phyloP scores from a whole-genome alignment of 139 green algal species.

The Picochlorum sp. region DNA sequence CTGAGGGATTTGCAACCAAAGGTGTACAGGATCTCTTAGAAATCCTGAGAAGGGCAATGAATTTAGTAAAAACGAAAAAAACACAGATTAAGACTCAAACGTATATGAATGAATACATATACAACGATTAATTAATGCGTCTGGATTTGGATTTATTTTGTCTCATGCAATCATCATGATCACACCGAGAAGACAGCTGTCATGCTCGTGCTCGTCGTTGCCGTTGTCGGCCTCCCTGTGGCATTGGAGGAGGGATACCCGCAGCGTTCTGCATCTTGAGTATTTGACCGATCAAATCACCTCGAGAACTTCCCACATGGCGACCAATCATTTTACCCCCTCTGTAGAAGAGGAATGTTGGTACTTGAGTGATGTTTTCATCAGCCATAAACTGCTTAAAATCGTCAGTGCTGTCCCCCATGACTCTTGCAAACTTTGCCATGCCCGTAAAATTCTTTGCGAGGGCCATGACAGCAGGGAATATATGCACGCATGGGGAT shows the following conservation, averaged over 20 bases:
- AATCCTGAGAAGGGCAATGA: background rate
- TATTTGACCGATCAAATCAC: constrained; percentile 78
- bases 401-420: constrained; percentile 43
- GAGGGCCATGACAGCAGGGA: constrained; percentile 69
- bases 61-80: background rate
- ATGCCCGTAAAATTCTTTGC: constrained; percentile 52
- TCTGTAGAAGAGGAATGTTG: constrained; percentile 83
- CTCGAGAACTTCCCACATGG: constrained; percentile 66
- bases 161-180: no score
- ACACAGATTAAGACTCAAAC: background rate
- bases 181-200: background rate
- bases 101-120: background rate
- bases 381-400: constrained; percentile 28
- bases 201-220: background rate
- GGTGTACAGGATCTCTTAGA: constrained; percentile 24
- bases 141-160: no score
- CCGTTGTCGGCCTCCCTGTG: constrained; percentile 1
- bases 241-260: constrained; percentile 31
- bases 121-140: background rate
- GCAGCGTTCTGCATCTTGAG: constrained; percentile 41
- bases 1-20: constrained; percentile 29
- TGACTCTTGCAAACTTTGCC: constrained; percentile 47
- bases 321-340: constrained; percentile 47
- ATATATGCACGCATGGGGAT: constrained; percentile 52
- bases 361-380: constrained; percentile 38